These are phyloP conservation scores for Helotiales sp. DNA, from an alignment of 2,329 filamentous ascomycete species.

Conservation along the genomic window DNA sequence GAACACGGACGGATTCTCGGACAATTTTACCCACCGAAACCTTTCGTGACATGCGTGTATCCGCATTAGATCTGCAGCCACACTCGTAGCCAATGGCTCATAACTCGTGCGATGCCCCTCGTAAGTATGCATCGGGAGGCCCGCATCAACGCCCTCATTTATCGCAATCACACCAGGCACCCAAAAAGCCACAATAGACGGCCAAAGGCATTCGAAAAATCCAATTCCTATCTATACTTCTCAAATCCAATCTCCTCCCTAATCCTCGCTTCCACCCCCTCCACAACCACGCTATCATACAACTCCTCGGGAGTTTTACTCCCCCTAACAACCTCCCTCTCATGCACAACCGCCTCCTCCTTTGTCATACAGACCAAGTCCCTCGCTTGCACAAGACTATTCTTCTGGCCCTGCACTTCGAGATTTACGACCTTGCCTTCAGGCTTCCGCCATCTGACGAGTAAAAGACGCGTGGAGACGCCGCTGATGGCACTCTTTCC, in stretches of 20 bases:
- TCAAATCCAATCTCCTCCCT: slow-evolving; percentile 69
- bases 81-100: not conserved
- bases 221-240: slow-evolving; percentile 49
- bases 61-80: too few relatives aligned
- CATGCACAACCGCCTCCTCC: slow-evolving; percentile 82
- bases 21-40: too few relatives aligned
- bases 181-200: not conserved
- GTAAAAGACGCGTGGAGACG: slow-evolving; percentile 75
- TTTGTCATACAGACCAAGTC: slow-evolving; percentile 92
- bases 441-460: slow-evolving; percentile 82
- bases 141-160: too few relatives aligned
- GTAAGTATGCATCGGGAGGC: too few relatives aligned
- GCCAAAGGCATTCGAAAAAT: not conserved
- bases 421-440: slow-evolving; percentile 62
- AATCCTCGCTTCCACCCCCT: slow-evolving; percentile 68
- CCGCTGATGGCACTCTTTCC: slow-evolving; percentile 85
- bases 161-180: not conserved
- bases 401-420: slow-evolving; percentile 75
- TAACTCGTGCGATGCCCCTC: not conserved
- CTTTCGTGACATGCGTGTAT: too few relatives aligned
- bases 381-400: slow-evolving; percentile 67
- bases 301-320: slow-evolving; percentile 71
- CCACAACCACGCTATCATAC: slow-evolving; percentile 72
- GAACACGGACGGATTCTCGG: too few relatives aligned
- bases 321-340: slow-evolving; percentile 76